Conservation (phyloP, 2,329 filamentous ascomycete genomes). For the Simplicillium aogashimaense region DNA sequence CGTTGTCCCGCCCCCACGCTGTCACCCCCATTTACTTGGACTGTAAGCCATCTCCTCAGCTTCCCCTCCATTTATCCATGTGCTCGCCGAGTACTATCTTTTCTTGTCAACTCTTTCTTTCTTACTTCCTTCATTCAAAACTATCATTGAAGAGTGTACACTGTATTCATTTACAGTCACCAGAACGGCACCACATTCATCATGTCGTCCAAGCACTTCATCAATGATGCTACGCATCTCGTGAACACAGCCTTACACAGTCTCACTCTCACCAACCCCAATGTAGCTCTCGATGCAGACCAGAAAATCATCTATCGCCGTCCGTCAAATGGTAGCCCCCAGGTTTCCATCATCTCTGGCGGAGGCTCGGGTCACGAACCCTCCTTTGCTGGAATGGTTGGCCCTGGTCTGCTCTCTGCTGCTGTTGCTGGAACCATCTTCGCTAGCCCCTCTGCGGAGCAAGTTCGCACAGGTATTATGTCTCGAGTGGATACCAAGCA, state of each 20-base stretch:
- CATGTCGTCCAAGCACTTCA: constrained; percentile 70
- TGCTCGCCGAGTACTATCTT: no score
- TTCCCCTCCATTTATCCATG: no score
- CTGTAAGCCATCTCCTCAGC: no score
- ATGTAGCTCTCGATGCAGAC: constrained; percentile 62
- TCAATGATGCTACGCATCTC: constrained; percentile 72
- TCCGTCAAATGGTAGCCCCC: constrained; percentile 37
- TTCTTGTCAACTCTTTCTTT: no score
- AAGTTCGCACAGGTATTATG: constrained; percentile 68
- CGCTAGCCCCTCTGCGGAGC: constrained; percentile 70
- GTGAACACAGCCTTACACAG: constrained; percentile 68
- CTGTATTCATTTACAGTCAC: no score
- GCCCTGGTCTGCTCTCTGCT: constrained; percentile 67
- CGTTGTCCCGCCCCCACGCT: no score
- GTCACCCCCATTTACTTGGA: no score
- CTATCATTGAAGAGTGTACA: no score
- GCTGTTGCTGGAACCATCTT: constrained; percentile 84
- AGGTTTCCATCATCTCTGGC: constrained; percentile 78
- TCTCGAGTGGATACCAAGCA: constrained; percentile 59
- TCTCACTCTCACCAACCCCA: constrained; percentile 76
- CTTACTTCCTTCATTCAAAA: no score
- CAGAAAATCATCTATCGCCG: constrained; percentile 81
- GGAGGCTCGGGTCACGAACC: constrained; percentile 89
- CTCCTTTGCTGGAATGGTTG: constrained; percentile 78
- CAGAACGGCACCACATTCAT: background rate